Conservation (phyloP, 139 green algal species). For the Nannochloris sp. region DNA sequence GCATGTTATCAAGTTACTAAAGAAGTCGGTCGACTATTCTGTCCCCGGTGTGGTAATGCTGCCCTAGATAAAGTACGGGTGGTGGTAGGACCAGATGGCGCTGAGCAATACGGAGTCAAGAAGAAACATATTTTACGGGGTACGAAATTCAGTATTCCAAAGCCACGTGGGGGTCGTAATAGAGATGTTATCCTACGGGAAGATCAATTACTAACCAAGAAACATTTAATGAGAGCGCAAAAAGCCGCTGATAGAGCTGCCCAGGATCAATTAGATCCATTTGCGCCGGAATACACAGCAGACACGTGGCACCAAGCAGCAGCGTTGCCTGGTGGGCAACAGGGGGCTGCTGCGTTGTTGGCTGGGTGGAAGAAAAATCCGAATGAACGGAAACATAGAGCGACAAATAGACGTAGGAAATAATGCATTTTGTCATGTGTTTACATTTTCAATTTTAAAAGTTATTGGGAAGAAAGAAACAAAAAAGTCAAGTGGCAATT, state of each 20-base stretch:
- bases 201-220: slow-evolving; percentile 71
- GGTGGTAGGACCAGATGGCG: slow-evolving; percentile 54
- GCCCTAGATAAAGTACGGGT: slow-evolving; percentile 79
- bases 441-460: slow-evolving; percentile 3
- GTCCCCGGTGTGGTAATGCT: slow-evolving; percentile 86
- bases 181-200: slow-evolving; percentile 75
- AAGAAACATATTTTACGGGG: slow-evolving; percentile 75
- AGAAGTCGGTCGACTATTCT: slow-evolving; percentile 78
- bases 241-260: slow-evolving; percentile 23
- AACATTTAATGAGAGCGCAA: slow-evolving; percentile 25
- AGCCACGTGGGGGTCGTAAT: slow-evolving; percentile 69
- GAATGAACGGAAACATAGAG: slow-evolving; percentile 65
- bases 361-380: slow-evolving; percentile 69
- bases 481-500: too few relatives aligned
- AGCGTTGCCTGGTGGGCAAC: slow-evolving; percentile 2
- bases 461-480: neutral
- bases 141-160: slow-evolving; percentile 81
- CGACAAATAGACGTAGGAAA: slow-evolving; percentile 60
- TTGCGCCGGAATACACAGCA: slow-evolving; percentile 59
- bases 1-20: slow-evolving; percentile 59
- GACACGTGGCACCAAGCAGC: slow-evolving; percentile 59
- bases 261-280: slow-evolving; percentile 54
- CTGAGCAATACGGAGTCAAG: slow-evolving; percentile 67
- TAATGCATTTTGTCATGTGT: neutral
- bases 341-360: slow-evolving; percentile 33